These are phyloP conservation scores for Fusarium fracticaudum DNA, from an alignment of 2,329 filamentous ascomycete genomes.

Conservation along the genomic window DNA sequence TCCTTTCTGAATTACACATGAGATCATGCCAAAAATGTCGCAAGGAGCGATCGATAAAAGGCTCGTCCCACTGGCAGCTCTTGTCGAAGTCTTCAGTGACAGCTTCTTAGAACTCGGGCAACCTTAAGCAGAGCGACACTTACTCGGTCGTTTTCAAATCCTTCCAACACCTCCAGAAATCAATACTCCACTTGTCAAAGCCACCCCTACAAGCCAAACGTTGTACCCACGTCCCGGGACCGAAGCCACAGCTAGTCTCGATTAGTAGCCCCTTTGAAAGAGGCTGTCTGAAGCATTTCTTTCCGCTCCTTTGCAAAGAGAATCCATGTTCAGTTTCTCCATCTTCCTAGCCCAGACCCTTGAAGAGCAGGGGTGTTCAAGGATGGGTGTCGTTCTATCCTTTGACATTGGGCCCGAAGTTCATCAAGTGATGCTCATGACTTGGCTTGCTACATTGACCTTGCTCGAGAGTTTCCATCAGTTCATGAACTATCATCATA, in stretches of 20 bases:
- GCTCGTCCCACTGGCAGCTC: neutral
- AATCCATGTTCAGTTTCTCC: conserved; percentile 31
- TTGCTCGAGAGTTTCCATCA: conserved; percentile 31
- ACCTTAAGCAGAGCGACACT: conserved; percentile 9
- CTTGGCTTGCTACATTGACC: conserved; percentile 40
- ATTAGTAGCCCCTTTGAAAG: conserved; percentile 35
- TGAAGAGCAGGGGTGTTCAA: conserved; percentile 19
- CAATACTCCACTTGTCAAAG: conserved; percentile 31
- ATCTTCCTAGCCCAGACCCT: conserved; percentile 18
- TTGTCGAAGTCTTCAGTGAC: neutral
- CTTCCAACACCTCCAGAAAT: conserved; percentile 27
- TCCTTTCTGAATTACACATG: conserved; percentile 4
- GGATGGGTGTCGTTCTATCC: conserved; percentile 39
- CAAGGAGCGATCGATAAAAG: neutral
- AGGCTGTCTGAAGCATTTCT: conserved; percentile 41
- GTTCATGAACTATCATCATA: conserved; percentile 35
- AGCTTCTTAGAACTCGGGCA: conserved; percentile 6
- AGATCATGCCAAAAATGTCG: conserved; percentile 7
- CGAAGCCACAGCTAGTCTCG: conserved; percentile 40
- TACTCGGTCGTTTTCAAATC: conserved; percentile 31
- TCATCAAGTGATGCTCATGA: conserved; percentile 37
- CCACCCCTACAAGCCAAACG: conserved; percentile 40
- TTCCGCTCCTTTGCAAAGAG: conserved; percentile 35
- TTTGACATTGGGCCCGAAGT: conserved; percentile 21
- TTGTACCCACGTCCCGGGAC: conserved; percentile 38